Evolutionary conservation across 2,329 filamentous ascomycete species (phyloP), one percentile per base, ranked within the genome.

Genomic region (Lizonia empirigonia): DNA sequence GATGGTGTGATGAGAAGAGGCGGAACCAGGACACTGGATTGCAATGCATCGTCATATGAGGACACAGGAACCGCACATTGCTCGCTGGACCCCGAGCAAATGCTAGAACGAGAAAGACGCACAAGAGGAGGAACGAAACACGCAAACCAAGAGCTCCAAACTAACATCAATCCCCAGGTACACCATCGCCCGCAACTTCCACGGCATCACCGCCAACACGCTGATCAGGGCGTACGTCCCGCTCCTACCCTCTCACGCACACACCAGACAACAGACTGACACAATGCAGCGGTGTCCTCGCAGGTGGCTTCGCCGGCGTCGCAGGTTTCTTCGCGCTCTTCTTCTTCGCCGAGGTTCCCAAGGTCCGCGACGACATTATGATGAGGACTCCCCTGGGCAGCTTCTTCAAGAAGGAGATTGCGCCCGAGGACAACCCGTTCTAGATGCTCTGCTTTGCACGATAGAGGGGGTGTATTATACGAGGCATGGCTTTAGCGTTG

Each of bases 381-480:
- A 77, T 80, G 73, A 81, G 84, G 74, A 64, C 86, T 20, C 84
- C 84, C 6, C 70, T 85, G 59, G 74, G 86, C 41, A 80, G 81
- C 56, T 84, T 82, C 74, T 86, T 80, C 69, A 74, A 80, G 64
- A 74, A 78, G 56, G 79, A 82, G 70, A 76, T 86, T 60, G 73
- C 84, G 55, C 81, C 84, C 16, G 83, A 86, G 78, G 84, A 87
- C 74, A 86, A 86, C 74, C 78, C 78, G n/a, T 81, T 81, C 69
- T 81, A 68, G 40, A 60, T 42, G 50, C 18, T 39, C 37, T 22
- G 16, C 27, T 44, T 23, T 7, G 34, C 27, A 32, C 19, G 6
- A 26, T 42, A 27, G 32, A 37, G 37, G 33, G 32, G 36, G 34
- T 62, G 63, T 62, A 64, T 44, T 50, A 63, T 62, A 60, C 36